These are phyloP conservation scores for Tausonia pullulans DNA, from an alignment of 1,284 basidiomycete genomes.

Conservation along the genomic window DNA sequence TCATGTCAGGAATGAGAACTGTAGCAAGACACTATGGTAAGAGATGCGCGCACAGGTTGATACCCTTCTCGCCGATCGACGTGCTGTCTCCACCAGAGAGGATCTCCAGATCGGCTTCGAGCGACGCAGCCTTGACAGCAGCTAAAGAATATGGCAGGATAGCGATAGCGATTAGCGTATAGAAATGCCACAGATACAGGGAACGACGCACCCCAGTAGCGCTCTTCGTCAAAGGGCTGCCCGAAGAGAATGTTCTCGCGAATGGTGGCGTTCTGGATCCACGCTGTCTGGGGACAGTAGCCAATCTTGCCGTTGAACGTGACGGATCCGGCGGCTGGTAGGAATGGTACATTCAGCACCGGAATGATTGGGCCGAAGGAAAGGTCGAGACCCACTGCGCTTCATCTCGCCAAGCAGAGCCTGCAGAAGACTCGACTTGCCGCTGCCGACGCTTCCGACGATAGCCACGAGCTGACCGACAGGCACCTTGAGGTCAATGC, in stretches of 20 bases:
- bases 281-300: constrained; percentile 64
- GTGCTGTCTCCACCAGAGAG: constrained; percentile 73
- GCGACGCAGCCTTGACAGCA: constrained; percentile 58
- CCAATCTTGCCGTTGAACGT: constrained; percentile 55
- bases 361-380: not conserved
- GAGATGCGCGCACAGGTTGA: constrained; percentile 29
- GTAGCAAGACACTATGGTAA: constrained; percentile 25
- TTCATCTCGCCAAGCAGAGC: constrained; percentile 71
- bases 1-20: not conserved
- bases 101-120: constrained; percentile 68
- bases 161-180: not conserved
- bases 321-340: constrained; percentile 46
- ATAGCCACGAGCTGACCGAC: constrained; percentile 65
- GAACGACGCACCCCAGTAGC: constrained; percentile 20
- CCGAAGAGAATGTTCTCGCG: constrained; percentile 80
- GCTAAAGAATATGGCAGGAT: constrained; percentile 49
- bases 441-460: constrained; percentile 61
- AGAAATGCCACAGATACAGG: not conserved
- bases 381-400: constrained; percentile 35
- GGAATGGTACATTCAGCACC: not conserved
- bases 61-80: constrained; percentile 76
- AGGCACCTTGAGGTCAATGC: constrained; percentile 54
- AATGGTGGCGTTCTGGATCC: constrained; percentile 65
- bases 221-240: constrained; percentile 60
- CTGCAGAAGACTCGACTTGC: constrained; percentile 49